A percentile compares a stretch with the other conserved stretches of the same genome.
phyloP scores from a whole-genome alignment of 2,329 filamentous ascomycete species.

The Pseudocercospora ulei region DNA sequence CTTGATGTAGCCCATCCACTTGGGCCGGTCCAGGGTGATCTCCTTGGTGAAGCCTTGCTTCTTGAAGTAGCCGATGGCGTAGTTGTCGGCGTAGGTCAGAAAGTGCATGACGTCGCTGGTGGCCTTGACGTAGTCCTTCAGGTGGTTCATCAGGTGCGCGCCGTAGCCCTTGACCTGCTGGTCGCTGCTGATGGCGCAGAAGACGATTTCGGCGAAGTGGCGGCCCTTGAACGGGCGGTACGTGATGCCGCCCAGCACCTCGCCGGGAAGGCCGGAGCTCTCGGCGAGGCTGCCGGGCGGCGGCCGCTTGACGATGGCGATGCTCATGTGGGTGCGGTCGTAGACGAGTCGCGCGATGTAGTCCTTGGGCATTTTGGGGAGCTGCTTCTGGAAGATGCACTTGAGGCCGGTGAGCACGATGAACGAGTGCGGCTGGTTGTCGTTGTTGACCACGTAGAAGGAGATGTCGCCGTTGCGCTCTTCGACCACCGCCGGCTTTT shows the following conservation, averaged over 20 bases:
- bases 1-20: constrained; percentile 99
- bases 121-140: constrained; percentile 96
- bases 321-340: constrained; percentile 88
- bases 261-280: constrained; percentile 28
- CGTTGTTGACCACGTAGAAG: constrained; percentile 96
- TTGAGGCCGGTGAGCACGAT: constrained; percentile 94
- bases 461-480: constrained; percentile 91
- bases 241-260: constrained; percentile 67
- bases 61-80: constrained; percentile 97
- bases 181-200: constrained; percentile 93
- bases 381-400: constrained; percentile 95
- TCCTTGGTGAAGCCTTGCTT: constrained; percentile 99
- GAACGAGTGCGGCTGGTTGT: constrained; percentile 73
- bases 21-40: constrained; percentile 77
- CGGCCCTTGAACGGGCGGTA: constrained; percentile 89
- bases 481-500: constrained; percentile 89
- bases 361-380: constrained; percentile 98
- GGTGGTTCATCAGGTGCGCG: constrained; percentile 91
- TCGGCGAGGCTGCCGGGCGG: constrained; percentile 40
- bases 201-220: constrained; percentile 94
- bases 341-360: constrained; percentile 97
- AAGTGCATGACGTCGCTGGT: constrained; percentile 98
- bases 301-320: constrained; percentile 94
- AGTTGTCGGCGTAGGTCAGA: constrained; percentile 96
- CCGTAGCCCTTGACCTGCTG: constrained; percentile 99